These are phyloP conservation scores for Cladosporium oxysporum DNA, from an alignment of 2,329 filamentous ascomycete genomes.

Conservation along the genomic window DNA sequence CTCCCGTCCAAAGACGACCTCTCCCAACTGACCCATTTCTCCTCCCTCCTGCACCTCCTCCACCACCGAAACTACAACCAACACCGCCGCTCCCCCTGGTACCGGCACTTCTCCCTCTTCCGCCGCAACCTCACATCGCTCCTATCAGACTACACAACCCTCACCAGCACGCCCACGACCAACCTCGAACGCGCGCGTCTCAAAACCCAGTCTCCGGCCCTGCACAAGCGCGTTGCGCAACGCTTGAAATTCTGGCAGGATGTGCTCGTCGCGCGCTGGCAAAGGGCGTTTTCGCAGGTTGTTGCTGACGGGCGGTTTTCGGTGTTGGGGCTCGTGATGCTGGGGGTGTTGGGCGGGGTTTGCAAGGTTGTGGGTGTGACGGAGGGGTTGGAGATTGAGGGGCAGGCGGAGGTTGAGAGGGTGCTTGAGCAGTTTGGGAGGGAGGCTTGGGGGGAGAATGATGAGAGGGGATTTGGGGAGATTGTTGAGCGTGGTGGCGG, in stretches of 20 bases:
- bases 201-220: conserved; percentile 24
- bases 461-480: conserved; percentile 31
- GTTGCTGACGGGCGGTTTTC: conserved; percentile 49
- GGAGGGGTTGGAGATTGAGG: conserved; percentile 44
- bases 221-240: conserved; percentile 28
- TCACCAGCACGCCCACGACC: conserved; percentile 30
- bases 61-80: conserved; percentile 89
- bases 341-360: conserved; percentile 45
- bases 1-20: conserved; percentile 9
- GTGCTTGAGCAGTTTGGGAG: conserved; percentile 48
- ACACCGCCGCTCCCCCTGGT: conserved; percentile 81
- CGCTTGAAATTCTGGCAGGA: conserved; percentile 44
- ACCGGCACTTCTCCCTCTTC: conserved; percentile 70
- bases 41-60: conserved; percentile 68
- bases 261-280: conserved; percentile 35
- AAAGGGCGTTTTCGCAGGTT: conserved; percentile 46
- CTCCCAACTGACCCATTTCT: conserved; percentile 35
- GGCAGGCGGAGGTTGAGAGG: conserved; percentile 43
- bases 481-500: not conserved
- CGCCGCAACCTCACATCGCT: conserved; percentile 66
- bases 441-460: conserved; percentile 38
- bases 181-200: conserved; percentile 31
- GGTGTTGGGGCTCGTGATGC: conserved; percentile 47
- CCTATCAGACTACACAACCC: conserved; percentile 34
- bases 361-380: conserved; percentile 45